Evolutionary conservation across 2,329 filamentous ascomycete genomes (phyloP), one percentile per base, ranked within the genome.

Genomic region (Ascochyta fabae): DNA sequence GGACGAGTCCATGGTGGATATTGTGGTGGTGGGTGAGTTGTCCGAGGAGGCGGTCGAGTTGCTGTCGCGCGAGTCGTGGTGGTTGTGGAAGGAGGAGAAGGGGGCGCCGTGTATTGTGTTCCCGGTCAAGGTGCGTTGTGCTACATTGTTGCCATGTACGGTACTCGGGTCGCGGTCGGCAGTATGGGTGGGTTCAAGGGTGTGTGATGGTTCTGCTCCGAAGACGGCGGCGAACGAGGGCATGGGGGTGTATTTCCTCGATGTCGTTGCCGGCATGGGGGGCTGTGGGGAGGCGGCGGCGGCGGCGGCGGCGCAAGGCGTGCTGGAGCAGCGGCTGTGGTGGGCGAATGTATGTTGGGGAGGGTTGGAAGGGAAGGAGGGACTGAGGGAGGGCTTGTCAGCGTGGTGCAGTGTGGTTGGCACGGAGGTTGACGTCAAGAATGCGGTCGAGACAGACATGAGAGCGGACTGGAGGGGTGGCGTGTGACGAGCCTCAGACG

Each of bases 11-110:
- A 94, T 91, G 19, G 92, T 96, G 6, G 92, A 96, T 45, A 95
- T 85, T 2, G 94, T 96, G 3, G 93, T 97, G 7, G 94, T 98
- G 1, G 95, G 95, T 8, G 94, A 98, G 22, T 94, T 96, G 70
- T 96, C 93, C 38, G 91, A 91, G 1, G 95, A 98, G 61, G 91
- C 91, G 15, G 89, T 91, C 7, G 88, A 93, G n/a, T 86, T 88
- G 78, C 89, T 92, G 71, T 91, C 85, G 72, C 87, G 84, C 76
- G 89, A 92, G 73, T 91, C 89, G 69, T 88, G 86, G 66, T 74
- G 72, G 46, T 71, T 63, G 76, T 92, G 90, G 61, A 80, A 80
- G 58, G 79, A 66, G 34, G 75, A 65, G 60, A 76, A 78, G 45
- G 67, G 61, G 24, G 67, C 60, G 60, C 65, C 67, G 62, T 64